phyloP scores from a whole-genome alignment of 768 basidiomycete species.

The Rhizopogon rudus region DNA sequence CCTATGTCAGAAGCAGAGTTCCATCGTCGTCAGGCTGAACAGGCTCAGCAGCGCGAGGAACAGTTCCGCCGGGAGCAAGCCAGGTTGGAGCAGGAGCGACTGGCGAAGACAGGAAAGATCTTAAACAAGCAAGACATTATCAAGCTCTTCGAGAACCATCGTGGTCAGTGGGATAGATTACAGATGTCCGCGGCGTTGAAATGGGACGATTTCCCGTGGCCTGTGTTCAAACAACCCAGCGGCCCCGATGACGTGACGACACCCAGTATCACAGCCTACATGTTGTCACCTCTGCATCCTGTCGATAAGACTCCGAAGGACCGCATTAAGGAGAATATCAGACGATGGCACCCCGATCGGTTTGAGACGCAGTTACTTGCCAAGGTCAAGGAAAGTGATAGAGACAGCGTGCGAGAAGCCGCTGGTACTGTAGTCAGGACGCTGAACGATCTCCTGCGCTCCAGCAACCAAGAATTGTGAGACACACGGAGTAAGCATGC shows the following conservation, averaged over 20 bases:
- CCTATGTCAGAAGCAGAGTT: constrained; percentile 47
- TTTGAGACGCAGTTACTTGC: constrained; percentile 67
- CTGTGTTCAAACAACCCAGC: constrained; percentile 53
- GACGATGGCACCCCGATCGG: constrained; percentile 79
- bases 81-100: constrained; percentile 42
- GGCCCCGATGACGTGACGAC: constrained; percentile 59
- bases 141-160: constrained; percentile 55
- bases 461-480: constrained; percentile 35
- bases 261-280: constrained; percentile 52
- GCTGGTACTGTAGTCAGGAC: constrained; percentile 67
- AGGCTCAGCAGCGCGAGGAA: constrained; percentile 62
- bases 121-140: constrained; percentile 54
- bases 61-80: constrained; percentile 67
- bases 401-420: constrained; percentile 65
- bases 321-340: constrained; percentile 69
- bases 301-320: constrained; percentile 56
- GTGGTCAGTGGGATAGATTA: constrained; percentile 54
- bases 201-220: constrained; percentile 76
- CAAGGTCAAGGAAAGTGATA: constrained; percentile 59
- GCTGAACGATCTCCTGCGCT: constrained; percentile 65
- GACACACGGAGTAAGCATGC: constrained; percentile 24
- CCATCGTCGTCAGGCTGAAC: constrained; percentile 59
- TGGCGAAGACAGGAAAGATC: constrained; percentile 36
- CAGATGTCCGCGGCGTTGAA: constrained; percentile 32
- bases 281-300: constrained; percentile 53